A percentile compares a stretch with the other conserved stretches of the same genome.
phyloP scores from a whole-genome alignment of 2,329 filamentous ascomycete genomes.

The Fusarium nodosum region DNA sequence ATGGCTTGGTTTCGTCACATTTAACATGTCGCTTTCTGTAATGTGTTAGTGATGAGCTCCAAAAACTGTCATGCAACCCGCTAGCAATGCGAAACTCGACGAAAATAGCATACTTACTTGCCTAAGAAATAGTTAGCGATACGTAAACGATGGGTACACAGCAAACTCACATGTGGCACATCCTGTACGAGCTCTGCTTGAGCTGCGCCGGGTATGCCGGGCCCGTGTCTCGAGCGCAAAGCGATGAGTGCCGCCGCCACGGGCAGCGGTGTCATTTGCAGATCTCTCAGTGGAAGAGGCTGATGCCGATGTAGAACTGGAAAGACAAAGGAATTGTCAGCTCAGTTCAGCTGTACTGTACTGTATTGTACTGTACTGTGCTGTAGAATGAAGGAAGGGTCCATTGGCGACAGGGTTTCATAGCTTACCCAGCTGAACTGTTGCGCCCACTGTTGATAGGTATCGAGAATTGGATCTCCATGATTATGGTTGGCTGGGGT shows the following conservation, averaged over 20 bases:
- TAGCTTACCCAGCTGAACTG: conserved; percentile 46
- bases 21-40: conserved; percentile 59
- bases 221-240: conserved; percentile 57
- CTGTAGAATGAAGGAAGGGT: conserved; percentile 2
- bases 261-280: conserved; percentile 36
- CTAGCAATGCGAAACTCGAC: neutral
- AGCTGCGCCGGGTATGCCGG: conserved; percentile 57
- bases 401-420: conserved; percentile 23
- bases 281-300: conserved; percentile 32
- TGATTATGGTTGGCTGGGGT: conserved; percentile 33
- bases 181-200: conserved; percentile 56
- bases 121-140: conserved; percentile 43
- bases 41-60: conserved; percentile 26
- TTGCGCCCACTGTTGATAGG: conserved; percentile 46
- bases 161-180: conserved; percentile 55
- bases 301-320: conserved; percentile 37
- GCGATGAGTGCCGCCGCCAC: conserved; percentile 53
- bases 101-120: conserved; percentile 51
- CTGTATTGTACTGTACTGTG: neutral
- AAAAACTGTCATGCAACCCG: neutral
- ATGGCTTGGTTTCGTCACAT: conserved; percentile 59
- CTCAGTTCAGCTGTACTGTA: conserved; percentile 29
- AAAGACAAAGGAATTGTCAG: conserved; percentile 4
- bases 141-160: neutral
- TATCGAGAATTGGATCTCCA: conserved; percentile 59